A percentile compares a stretch with the other conserved stretches of the same genome.
phyloP scores from a whole-genome alignment of 179 eudicot species.

The Gypsophila paniculata region DNA sequence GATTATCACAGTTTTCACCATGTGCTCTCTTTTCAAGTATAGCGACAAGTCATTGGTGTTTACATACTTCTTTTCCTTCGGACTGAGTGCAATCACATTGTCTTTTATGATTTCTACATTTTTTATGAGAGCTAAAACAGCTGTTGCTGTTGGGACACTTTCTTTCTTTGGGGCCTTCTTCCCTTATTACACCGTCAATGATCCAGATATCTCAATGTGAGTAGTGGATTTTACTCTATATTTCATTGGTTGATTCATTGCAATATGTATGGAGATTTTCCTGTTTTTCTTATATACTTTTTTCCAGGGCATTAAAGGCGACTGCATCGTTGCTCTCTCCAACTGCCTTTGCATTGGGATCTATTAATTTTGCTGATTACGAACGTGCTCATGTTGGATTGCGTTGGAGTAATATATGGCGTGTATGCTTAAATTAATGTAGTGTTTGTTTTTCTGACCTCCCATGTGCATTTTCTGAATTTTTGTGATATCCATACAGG shows the following conservation, averaged over 20 bases:
- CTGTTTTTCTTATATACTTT: slow-evolving; percentile 12
- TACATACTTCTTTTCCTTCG: slow-evolving; percentile 84
- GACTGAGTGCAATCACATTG: slow-evolving; percentile 89
- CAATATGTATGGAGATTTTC: background rate
- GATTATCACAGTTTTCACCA: slow-evolving; percentile 76
- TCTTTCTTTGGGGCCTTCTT: slow-evolving; percentile 94
- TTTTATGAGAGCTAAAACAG: slow-evolving; percentile 94
- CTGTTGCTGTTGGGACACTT: slow-evolving; percentile 99
- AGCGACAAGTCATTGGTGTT: slow-evolving; percentile 96
- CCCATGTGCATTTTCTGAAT: slow-evolving; percentile 2
- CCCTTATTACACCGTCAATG: slow-evolving; percentile 91
- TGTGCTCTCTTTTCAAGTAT: slow-evolving; percentile 82
- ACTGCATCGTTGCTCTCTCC: slow-evolving; percentile 93
- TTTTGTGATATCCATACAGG: slow-evolving; percentile 45
- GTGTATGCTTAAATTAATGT: slow-evolving; percentile 41
- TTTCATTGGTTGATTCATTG: background rate
- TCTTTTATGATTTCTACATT: slow-evolving; percentile 88
- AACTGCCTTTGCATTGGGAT: slow-evolving; percentile 96
- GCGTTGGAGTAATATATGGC: slow-evolving; percentile 99
- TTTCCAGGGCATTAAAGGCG: slow-evolving; percentile 68
- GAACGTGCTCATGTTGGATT: slow-evolving; percentile 99
- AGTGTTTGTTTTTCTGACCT: slow-evolving; percentile 6
- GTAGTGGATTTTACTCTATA: slow-evolving; percentile 29
- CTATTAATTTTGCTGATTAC: slow-evolving; percentile 95
- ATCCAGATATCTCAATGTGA: slow-evolving; percentile 70